phyloP scores from a whole-genome alignment of 768 basidiomycete species.

The Boletus subcaerulescens region DNA sequence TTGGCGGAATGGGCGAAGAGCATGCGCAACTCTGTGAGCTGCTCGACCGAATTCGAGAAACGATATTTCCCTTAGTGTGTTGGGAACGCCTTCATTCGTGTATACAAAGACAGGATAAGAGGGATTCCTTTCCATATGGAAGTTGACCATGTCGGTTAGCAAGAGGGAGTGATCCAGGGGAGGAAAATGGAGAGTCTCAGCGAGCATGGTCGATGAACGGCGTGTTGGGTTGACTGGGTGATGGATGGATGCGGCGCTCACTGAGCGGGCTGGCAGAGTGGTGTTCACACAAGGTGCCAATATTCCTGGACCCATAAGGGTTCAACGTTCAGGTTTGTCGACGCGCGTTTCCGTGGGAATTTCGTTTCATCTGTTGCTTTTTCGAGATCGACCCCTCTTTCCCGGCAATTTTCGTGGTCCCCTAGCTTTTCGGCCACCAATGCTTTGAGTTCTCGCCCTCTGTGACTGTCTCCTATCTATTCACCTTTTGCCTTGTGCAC shows the following conservation, averaged over 20 bases:
- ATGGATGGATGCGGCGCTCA: background rate
- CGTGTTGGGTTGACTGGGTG: background rate
- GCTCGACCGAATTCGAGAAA: slow-evolving; percentile 30
- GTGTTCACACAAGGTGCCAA: no score
- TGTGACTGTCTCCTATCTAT: no score
- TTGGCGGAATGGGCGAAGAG: slow-evolving; percentile 34
- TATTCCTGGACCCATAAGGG: no score
- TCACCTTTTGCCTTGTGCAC: no score
- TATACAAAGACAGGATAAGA: slow-evolving; percentile 21
- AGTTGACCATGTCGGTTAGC: slow-evolving; percentile 26
- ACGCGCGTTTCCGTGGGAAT: no score
- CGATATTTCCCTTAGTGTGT: slow-evolving; percentile 18
- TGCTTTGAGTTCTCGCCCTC: no score
- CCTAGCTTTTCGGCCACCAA: no score
- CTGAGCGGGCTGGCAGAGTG: no score
- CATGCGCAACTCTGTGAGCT: slow-evolving; percentile 37
- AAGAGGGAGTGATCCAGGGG: slow-evolving; percentile 24
- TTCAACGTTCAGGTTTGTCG: no score
- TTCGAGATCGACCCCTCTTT: no score
- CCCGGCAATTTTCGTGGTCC: no score
- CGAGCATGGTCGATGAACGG: slow-evolving; percentile 1
- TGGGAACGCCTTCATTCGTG: slow-evolving; percentile 6
- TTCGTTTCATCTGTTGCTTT: no score
- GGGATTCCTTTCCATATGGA: slow-evolving; percentile 24
- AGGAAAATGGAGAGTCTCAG: slow-evolving; percentile 5